Evolutionary conservation across 495 filamentous ascomycete genomes (phyloP).

Genomic region (Xylaria telfairii): DNA sequence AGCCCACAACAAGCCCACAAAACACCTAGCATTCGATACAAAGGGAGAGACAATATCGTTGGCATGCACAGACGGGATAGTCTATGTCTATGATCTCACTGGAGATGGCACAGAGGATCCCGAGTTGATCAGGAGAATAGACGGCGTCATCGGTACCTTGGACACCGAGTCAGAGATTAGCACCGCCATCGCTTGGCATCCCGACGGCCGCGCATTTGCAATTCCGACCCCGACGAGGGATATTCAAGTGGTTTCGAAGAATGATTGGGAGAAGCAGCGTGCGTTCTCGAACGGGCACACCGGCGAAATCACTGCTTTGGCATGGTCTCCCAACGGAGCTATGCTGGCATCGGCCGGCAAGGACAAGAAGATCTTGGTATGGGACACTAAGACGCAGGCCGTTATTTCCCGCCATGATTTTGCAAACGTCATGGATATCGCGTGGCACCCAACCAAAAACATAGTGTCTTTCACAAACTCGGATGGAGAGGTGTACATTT

Average conservation of each 20-base stretch:
- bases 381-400: constrained; percentile 87
- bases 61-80: constrained; percentile 83
- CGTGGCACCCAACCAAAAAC: constrained; percentile 91
- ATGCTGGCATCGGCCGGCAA: constrained; percentile 81
- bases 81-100: constrained; percentile 87
- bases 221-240: constrained; percentile 83
- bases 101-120: constrained; percentile 80
- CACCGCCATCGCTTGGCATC: constrained; percentile 85
- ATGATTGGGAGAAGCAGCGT: constrained; percentile 87
- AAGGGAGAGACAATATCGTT: constrained; percentile 77
- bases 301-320: constrained; percentile 83
- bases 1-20: constrained; percentile 81
- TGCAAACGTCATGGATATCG: constrained; percentile 78
- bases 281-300: constrained; percentile 78
- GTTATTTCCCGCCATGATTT: constrained; percentile 76
- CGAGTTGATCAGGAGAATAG: constrained; percentile 78
- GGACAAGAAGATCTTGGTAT: constrained; percentile 83
- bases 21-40: constrained; percentile 88
- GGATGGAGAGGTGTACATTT: constrained; percentile 90
- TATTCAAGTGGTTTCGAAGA: constrained; percentile 81
- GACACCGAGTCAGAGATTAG: constrained; percentile 81
- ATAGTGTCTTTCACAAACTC: constrained; percentile 87
- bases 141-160: constrained; percentile 79
- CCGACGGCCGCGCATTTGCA: constrained; percentile 90
- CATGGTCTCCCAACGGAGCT: constrained; percentile 94